Evolutionary conservation across 495 filamentous ascomycete genomes (phyloP), one percentile per base, ranked within the genome.

Genomic region (Tirmania nivea): DNA sequence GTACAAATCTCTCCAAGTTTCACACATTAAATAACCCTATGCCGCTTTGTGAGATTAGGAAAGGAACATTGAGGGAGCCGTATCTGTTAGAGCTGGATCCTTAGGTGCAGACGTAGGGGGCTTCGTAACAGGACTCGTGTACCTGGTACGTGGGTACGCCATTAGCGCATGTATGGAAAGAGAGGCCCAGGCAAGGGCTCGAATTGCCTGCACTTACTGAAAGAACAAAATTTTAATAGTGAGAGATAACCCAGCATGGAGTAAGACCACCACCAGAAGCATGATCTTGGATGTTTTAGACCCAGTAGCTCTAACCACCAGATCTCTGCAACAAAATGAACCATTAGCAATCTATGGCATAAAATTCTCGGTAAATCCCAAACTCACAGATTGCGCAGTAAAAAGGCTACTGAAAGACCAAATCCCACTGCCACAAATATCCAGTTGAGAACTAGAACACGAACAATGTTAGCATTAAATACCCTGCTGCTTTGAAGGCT

Each of bases 221-320:
- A 97, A 97, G 75, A 96, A 96, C 12, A 94, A 69, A 55, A 94
- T 76, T 73, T 94, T 95, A 67, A 97, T 96, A 4, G 89, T 81
- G 62, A 96, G 74, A 8, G 89, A 78, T 59, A 97, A 69, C 12
- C 80, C 92, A 17, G 86, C 81, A 70, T 97, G 90, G 57, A 95
- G 70, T 20, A 73, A 73, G 37, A 96, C 75, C 49, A 96, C 86
- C 50, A 86, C 69, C 42, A 94, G 73, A 56, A 97, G 71, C 53
- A 97, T 69, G 53, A 87, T 74, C 71, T 88, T 90, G 65, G 85
- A 89, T 14, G 85, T 85, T 71, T 92, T 86, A 50, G 78, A 78
- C 69, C 94, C 90, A 47, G 87, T 94, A 42, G 87, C 86, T 66
- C 79, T 88, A 56, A 97, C 73, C 10, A 97, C 83, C 0, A 90